A percentile compares a stretch with the other conserved stretches of the same genome.
phyloP scores from a whole-genome alignment of 495 filamentous ascomycete species.

The Aspergillus nidulans region DNA sequence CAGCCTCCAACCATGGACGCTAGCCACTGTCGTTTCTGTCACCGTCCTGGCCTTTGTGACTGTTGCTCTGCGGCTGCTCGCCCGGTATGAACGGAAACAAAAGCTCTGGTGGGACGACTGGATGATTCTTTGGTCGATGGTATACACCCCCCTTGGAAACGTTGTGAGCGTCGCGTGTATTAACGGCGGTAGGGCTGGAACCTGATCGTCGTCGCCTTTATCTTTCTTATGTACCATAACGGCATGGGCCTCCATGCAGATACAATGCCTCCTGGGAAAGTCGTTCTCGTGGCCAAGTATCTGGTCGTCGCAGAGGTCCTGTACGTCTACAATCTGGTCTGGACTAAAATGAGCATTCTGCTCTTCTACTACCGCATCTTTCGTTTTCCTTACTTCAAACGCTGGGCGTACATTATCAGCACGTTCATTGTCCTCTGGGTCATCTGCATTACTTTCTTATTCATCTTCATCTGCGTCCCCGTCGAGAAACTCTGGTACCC shows the following conservation, averaged over 20 bases:
- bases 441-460: conserved; percentile 37
- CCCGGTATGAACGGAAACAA: conserved; percentile 26
- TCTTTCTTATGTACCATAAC: too few species aligned
- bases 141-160: conserved; percentile 18
- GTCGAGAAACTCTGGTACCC: conserved; percentile 38
- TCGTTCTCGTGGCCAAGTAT: conserved; percentile 30
- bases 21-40: conserved; percentile 26
- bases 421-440: conserved; percentile 35
- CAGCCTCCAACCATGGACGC: conserved; percentile 10
- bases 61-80: conserved; percentile 30
- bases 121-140: conserved; percentile 36
- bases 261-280: background rate
- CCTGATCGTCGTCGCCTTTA: too few species aligned
- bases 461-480: conserved; percentile 44
- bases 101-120: conserved; percentile 39
- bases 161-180: too few species aligned
- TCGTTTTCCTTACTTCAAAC: too few species aligned
- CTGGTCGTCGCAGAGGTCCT: conserved; percentile 37
- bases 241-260: too few species aligned
- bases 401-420: conserved; percentile 26
- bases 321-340: conserved; percentile 37
- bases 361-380: conserved; percentile 35
- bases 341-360: conserved; percentile 38
- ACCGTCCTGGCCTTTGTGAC: conserved; percentile 29
- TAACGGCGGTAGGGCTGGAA: too few species aligned